These are phyloP conservation scores for Cladosporium sp. DNA, from an alignment of 2,329 filamentous ascomycete species.

Conservation along the genomic window DNA sequence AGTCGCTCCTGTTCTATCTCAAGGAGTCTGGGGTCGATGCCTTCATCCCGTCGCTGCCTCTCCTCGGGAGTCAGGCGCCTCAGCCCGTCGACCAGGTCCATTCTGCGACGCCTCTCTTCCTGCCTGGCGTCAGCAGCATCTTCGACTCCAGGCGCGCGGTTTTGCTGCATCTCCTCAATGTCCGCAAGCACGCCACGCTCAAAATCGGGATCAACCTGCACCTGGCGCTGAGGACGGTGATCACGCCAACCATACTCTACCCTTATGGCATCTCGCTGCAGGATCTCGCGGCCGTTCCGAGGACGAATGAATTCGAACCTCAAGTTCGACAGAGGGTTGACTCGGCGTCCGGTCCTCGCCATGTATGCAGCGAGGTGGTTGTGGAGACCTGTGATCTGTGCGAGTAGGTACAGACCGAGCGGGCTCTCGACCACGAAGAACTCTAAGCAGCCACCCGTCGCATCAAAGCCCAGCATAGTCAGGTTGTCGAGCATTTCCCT, in stretches of 20 bases:
- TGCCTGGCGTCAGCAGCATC: too few species aligned
- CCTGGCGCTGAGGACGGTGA: background rate
- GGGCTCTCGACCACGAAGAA: background rate
- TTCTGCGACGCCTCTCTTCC: too few species aligned
- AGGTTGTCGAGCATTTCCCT: background rate
- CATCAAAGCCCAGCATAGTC: background rate
- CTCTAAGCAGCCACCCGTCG: background rate
- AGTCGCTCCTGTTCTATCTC: background rate
- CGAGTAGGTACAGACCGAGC: background rate
- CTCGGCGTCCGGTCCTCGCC: background rate
- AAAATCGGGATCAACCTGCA: background rate
- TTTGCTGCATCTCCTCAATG: background rate
- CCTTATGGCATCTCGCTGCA: background rate
- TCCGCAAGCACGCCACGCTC: background rate
- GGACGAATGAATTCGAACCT: background rate
- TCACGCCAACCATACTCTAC: background rate
- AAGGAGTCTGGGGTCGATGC: background rate
- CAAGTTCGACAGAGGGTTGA: background rate
- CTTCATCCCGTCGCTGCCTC: background rate
- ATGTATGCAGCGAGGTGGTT: too few species aligned
- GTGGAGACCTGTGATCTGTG: background rate
- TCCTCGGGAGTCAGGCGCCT: background rate
- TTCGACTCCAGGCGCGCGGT: too few species aligned
- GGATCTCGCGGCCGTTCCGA: background rate
- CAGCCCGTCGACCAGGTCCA: too few species aligned